Evolutionary conservation across 495 filamentous ascomycete species (phyloP).

Genomic region (Tuber indicum): DNA sequence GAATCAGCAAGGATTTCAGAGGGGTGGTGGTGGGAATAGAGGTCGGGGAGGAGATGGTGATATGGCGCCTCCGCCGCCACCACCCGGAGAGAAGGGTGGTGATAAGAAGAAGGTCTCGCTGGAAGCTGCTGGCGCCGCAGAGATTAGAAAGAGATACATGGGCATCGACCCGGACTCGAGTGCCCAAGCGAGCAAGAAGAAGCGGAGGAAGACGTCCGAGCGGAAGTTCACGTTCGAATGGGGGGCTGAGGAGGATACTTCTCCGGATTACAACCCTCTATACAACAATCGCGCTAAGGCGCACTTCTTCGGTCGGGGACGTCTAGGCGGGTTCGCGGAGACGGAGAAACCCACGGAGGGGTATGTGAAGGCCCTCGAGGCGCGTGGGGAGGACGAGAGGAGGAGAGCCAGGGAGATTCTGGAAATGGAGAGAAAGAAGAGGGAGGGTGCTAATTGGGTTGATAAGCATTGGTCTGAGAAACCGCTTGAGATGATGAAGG

Average conservation of each 20-base stretch:
- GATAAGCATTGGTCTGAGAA: slow-evolving; percentile 99
- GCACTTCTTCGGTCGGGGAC: slow-evolving; percentile 72
- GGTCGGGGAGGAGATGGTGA: slow-evolving; percentile 17
- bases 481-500: slow-evolving; percentile 88
- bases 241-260: slow-evolving; percentile 95
- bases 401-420: slow-evolving; percentile 71
- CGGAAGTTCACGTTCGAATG: slow-evolving; percentile 99
- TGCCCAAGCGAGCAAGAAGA: slow-evolving; percentile 94
- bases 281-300: slow-evolving; percentile 69
- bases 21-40: slow-evolving; percentile 3
- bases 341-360: slow-evolving; percentile 61
- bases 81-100: slow-evolving; percentile 36
- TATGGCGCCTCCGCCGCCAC: slow-evolving; percentile 35
- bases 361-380: slow-evolving; percentile 71
- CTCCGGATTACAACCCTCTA: slow-evolving; percentile 77
- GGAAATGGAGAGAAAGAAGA: slow-evolving; percentile 76
- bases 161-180: slow-evolving; percentile 79
- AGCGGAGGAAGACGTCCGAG: slow-evolving; percentile 83
- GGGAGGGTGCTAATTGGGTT: slow-evolving; percentile 63
- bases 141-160: slow-evolving; percentile 84
- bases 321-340: slow-evolving; percentile 76
- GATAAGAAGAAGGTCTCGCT: slow-evolving; percentile 55
- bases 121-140: slow-evolving; percentile 69
- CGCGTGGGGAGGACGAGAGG: slow-evolving; percentile 76
- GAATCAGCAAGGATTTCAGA: slow-evolving; percentile 10